phyloP scores from a whole-genome alignment of 495 filamentous ascomycete species.

The Platismatia glauca region DNA sequence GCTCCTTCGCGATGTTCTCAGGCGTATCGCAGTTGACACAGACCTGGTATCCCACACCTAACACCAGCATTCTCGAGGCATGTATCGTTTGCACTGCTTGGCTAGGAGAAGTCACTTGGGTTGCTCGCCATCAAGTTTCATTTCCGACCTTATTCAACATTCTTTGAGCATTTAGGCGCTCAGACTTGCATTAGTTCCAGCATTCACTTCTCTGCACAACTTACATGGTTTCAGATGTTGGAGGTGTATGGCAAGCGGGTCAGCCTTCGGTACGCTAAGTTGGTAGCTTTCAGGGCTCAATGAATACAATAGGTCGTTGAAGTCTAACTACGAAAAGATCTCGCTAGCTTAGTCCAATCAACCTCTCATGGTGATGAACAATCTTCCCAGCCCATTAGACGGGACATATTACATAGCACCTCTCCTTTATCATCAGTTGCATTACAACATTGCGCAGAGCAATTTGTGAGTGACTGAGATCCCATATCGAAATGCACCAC shows the following conservation, averaged over 20 bases:
- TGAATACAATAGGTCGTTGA: neutral
- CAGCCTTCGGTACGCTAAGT: neutral
- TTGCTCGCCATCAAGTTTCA: neutral
- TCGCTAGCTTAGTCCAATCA: too few relatives aligned
- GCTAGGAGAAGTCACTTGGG: conserved; percentile 8
- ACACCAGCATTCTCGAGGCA: neutral
- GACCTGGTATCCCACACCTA: neutral
- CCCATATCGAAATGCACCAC: too few relatives aligned
- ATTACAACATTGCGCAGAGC: too few relatives aligned
- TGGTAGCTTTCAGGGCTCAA: neutral
- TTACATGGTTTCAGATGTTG: neutral
- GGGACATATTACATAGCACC: too few relatives aligned
- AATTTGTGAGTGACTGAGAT: too few relatives aligned
- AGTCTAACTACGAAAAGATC: neutral
- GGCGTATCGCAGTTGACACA: neutral
- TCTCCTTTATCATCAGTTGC: too few relatives aligned
- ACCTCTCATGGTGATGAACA: too few relatives aligned
- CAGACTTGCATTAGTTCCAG: neutral
- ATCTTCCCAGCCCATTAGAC: too few relatives aligned
- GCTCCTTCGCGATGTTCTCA: neutral
- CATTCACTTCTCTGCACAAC: neutral
- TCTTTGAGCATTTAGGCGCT: neutral
- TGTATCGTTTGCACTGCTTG: conserved; percentile 1
- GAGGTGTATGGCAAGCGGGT: neutral
- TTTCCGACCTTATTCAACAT: neutral